Evolutionary conservation across 768 basidiomycete species (phyloP), one percentile per base, ranked within the genome.

Genomic region (Suillus clintonianus): DNA sequence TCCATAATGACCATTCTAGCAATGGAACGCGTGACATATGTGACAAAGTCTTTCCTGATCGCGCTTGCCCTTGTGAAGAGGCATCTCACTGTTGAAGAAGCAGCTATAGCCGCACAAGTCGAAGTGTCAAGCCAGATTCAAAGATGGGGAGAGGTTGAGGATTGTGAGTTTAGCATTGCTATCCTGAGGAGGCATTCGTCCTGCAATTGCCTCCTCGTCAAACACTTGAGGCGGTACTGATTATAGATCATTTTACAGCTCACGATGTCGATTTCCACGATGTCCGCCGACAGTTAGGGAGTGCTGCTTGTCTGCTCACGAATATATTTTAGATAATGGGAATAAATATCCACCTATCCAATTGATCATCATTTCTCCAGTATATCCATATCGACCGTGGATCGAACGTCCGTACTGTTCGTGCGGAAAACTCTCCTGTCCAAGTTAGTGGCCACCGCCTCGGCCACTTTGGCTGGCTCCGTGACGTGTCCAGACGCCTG

Each of bases 111-210:
- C 0, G 85, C 94, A 8, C 90, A 91, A 59, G 96, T 97, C 9
- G 97, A 99, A 78, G 97, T 99, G 0, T 83, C 89, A 66, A 96
- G 94, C 74, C 97, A 99, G 79, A 98, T 98, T 64, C 88, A 96
- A 76, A 84, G 89, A 56, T 99, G 97, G 97, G 97, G 97, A n/a
- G 97, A 99, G 78, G 97, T 99, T 0, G 97, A 99, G 81, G 97
- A 99, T 75, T 94, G 97, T 99, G 71, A 82, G 97, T 82, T 36
- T 51, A 15, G 24, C 8, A 60, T 59, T 19, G 8, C 48, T 36
- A 55, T 27, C 3, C 7, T 15, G 58, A 39, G 47, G 50, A 60
- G 57, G 48, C 53, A 5, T 57, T 57, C 17, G 30, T 37, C 45
- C 7, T 42, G 27, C 39, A 50, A 27, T 67, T 56, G 47, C 47